Evolutionary conservation across 495 filamentous ascomycete species (phyloP).

Genomic region (Filosporella fistucella): DNA sequence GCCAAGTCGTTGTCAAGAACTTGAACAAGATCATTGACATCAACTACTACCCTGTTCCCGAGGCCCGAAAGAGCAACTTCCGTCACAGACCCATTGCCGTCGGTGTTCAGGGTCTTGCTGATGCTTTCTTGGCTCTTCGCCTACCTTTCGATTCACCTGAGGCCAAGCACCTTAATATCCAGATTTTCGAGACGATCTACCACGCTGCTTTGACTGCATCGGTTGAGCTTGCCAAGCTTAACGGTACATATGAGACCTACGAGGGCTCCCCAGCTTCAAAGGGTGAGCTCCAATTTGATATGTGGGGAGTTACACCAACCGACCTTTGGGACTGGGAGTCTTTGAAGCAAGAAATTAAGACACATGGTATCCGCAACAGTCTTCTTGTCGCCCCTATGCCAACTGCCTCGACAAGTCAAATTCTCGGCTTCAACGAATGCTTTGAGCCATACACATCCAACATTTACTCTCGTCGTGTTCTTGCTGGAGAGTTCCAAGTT

Average conservation of each 20-base stretch:
- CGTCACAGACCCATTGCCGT: slow-evolving; percentile 92
- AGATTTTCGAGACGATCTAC: slow-evolving; percentile 99
- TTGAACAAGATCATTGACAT: slow-evolving; percentile 96
- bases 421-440: slow-evolving; percentile 97
- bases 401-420: slow-evolving; percentile 93
- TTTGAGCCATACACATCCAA: slow-evolving; percentile 99
- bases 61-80: slow-evolving; percentile 93
- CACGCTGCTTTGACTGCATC: slow-evolving; percentile 91
- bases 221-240: slow-evolving; percentile 72
- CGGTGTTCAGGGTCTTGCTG: slow-evolving; percentile 97
- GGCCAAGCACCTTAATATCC: slow-evolving; percentile 88
- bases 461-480: slow-evolving; percentile 97
- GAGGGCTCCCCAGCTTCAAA: slow-evolving; percentile 91
- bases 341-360: slow-evolving; percentile 84
- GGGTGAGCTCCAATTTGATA: slow-evolving; percentile 95
- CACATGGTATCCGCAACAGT: slow-evolving; percentile 91
- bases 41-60: slow-evolving; percentile 93
- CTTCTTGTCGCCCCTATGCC: slow-evolving; percentile 96
- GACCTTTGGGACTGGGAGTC: slow-evolving; percentile 94
- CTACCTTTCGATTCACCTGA: slow-evolving; percentile 95
- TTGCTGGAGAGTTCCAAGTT: slow-evolving; percentile 98
- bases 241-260: slow-evolving; percentile 85
- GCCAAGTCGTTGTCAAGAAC: slow-evolving; percentile 83
- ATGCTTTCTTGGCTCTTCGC: slow-evolving; percentile 95
- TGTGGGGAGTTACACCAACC: slow-evolving; percentile 93